Percentiles rank a stretch among this genome's conserved stretches.
These are phyloP conservation scores for Populus hybrid DNA, from an alignment of 441 rosid species.

Conservation along the genomic window DNA sequence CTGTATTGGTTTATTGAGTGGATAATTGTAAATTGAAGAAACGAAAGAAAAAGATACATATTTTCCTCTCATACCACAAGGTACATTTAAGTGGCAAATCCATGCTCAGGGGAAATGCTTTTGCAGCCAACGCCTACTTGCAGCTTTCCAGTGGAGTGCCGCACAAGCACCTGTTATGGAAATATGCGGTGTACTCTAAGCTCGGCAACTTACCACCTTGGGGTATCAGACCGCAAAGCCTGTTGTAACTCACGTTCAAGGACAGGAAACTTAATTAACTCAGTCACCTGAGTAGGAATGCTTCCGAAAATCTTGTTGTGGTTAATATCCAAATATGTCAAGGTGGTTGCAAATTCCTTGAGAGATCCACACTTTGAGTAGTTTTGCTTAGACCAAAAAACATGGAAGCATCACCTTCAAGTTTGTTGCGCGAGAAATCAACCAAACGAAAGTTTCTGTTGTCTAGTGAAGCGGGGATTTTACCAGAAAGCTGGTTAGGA, in stretches of 20 bases:
- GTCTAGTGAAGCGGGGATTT: constrained; percentile 53
- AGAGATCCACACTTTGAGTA: constrained; percentile 36
- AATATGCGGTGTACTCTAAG: constrained; percentile 38
- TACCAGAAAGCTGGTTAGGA: constrained; percentile 71
- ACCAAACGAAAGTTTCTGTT: constrained; percentile 38
- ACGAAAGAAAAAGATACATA: not conserved
- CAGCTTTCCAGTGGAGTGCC: constrained; percentile 66
- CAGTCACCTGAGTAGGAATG: constrained; percentile 37
- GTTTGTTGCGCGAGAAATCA: constrained; percentile 57
- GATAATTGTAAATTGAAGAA: not conserved
- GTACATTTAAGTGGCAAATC: not conserved
- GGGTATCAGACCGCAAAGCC: constrained; percentile 67
- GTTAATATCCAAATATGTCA: constrained; percentile 44
- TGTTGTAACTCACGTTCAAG: constrained; percentile 61
- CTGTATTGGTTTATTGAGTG: not conserved
- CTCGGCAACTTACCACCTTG: constrained; percentile 61
- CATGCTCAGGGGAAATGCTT: not conserved
- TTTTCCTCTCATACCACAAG: not conserved
- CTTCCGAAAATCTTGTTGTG: constrained; percentile 53
- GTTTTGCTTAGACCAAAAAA: constrained; percentile 61
- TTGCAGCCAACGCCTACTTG: constrained; percentile 15
- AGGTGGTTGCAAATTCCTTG: constrained; percentile 41
- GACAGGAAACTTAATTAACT: constrained; percentile 16
- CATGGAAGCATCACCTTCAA: constrained; percentile 58
- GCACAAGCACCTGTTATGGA: constrained; percentile 65